phyloP scores from a whole-genome alignment of 306 rosid species.

The Heteromeles arbutifolia region DNA sequence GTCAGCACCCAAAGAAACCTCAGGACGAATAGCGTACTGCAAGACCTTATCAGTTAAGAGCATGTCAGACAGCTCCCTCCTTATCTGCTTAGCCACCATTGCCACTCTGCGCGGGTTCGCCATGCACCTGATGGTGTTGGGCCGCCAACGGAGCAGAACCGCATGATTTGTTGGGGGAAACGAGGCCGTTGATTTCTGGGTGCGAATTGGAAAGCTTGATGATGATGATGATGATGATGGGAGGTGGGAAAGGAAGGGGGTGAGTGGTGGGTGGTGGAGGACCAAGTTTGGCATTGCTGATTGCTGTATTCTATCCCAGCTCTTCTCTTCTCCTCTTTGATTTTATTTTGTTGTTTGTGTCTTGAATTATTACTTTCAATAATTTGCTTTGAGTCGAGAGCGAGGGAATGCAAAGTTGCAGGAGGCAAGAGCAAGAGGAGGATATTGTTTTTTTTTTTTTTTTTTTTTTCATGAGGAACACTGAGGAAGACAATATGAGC shows the following conservation, averaged over 20 bases:
- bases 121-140: slow-evolving; percentile 53
- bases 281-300: slow-evolving; percentile 47
- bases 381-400: no score
- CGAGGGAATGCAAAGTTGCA: no score
- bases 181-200: slow-evolving; percentile 20
- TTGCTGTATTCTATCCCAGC: slow-evolving; percentile 8
- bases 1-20: slow-evolving; percentile 89
- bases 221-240: slow-evolving; percentile 15
- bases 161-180: slow-evolving; percentile 16
- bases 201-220: slow-evolving; percentile 15
- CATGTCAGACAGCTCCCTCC: slow-evolving; percentile 88
- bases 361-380: no score
- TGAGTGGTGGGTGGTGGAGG: slow-evolving; percentile 25
- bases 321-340: neutral
- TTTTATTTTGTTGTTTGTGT: neutral
- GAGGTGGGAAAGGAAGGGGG: slow-evolving; percentile 4
- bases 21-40: slow-evolving; percentile 74
- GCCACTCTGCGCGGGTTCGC: slow-evolving; percentile 82
- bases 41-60: slow-evolving; percentile 71
- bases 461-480: no score
- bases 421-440: no score
- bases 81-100: slow-evolving; percentile 92
- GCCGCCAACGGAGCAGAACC: slow-evolving; percentile 6
- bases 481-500: no score
- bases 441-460: no score